A percentile compares a stretch with the other conserved stretches of the same genome.
Evolutionary conservation across 1,139 yeast genomes (phyloP).

Genomic region (Hemisphaericaspora subhashii): DNA sequence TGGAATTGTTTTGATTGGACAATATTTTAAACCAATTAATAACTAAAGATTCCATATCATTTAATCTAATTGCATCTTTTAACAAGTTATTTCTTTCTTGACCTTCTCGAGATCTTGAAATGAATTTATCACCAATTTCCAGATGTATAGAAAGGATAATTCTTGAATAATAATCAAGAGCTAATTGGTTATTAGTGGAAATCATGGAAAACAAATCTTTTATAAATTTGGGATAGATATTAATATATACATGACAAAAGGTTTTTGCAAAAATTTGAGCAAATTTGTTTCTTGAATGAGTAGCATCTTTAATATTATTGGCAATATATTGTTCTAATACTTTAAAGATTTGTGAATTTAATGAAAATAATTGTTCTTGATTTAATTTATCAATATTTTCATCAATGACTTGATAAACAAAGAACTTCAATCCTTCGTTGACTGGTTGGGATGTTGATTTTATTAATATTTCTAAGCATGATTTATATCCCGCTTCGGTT

Average conservation of each 20-base stretch:
- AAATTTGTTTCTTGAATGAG: conserved; percentile 73
- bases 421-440: conserved; percentile 64
- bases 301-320: conserved; percentile 47
- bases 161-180: conserved; percentile 76
- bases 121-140: conserved; percentile 91
- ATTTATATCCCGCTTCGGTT: conserved; percentile 77
- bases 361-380: conserved; percentile 44
- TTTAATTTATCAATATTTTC: conserved; percentile 54
- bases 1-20: conserved; percentile 23
- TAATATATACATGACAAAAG: conserved; percentile 65
- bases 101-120: conserved; percentile 60
- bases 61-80: conserved; percentile 78
- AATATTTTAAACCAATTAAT: conserved; percentile 69
- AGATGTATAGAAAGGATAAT: conserved; percentile 75
- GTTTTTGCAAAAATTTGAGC: conserved; percentile 72
- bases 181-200: conserved; percentile 29
- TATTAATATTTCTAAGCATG: conserved; percentile 64
- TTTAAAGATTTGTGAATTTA: conserved; percentile 43
- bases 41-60: conserved; percentile 71
- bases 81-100: conserved; percentile 68
- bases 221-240: conserved; percentile 66
- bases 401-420: conserved; percentile 78
- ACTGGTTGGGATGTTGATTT: conserved; percentile 23
- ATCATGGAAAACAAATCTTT: conserved; percentile 49
- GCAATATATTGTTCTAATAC: conserved; percentile 34